Conservation (phyloP, 192 early-diverging fungal species). For the Gonapodya prolifera region DNA sequence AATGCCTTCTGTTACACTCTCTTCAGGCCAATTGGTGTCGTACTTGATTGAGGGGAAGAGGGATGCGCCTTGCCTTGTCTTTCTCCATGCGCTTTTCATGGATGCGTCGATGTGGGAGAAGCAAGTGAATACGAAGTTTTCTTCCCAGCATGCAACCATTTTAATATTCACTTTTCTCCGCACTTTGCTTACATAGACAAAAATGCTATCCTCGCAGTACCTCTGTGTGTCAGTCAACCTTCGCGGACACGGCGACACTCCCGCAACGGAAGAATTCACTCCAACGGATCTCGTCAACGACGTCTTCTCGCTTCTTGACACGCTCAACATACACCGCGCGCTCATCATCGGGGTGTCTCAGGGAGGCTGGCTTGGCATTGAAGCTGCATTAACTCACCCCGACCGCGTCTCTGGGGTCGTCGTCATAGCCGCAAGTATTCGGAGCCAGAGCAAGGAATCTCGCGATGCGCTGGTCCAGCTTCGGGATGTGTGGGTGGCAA, state of each 20-base stretch:
- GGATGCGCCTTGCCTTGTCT: background rate
- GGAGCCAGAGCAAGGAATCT: background rate
- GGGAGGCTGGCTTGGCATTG: constrained; percentile 2
- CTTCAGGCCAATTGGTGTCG: too few relatives aligned
- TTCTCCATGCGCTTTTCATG: constrained; percentile 3
- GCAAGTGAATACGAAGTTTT: constrained; percentile 1
- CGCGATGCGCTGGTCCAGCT: background rate
- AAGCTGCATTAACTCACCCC: background rate
- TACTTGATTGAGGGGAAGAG: too few relatives aligned
- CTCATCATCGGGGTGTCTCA: background rate
- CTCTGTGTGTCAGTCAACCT: background rate
- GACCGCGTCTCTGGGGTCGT: background rate
- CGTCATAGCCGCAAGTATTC: background rate
- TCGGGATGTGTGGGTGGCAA: background rate
- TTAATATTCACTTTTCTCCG: too few relatives aligned
- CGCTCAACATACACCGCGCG: background rate
- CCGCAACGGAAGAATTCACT: background rate
- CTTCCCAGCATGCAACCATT: too few relatives aligned
- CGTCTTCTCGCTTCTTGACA: background rate
- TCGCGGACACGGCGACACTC: background rate
- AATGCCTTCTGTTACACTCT: too few relatives aligned
- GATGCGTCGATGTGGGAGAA: background rate
- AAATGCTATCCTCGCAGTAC: background rate
- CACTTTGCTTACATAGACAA: background rate
- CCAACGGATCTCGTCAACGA: background rate